Evolutionary conservation across 2,329 filamentous ascomycete species (phyloP).

Genomic region (Mycosphaerella sp.): DNA sequence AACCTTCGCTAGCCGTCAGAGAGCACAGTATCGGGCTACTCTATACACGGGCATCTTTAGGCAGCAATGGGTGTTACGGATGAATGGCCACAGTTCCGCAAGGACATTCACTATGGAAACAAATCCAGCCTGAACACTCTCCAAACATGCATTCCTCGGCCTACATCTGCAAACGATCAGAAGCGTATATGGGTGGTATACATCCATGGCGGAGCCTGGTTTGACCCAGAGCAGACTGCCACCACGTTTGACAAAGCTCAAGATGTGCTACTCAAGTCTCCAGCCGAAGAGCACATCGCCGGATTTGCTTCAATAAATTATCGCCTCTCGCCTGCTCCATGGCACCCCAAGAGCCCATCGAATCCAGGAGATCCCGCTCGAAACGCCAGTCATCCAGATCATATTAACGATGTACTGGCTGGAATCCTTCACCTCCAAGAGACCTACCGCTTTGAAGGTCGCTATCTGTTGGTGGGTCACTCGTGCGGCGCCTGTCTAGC

Average conservation of each 20-base stretch:
- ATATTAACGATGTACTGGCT: slow-evolving; percentile 52
- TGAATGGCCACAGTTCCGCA: slow-evolving; percentile 25
- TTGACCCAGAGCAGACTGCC: slow-evolving; percentile 40
- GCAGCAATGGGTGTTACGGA: slow-evolving; percentile 17
- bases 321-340: slow-evolving; percentile 51
- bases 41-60: neutral
- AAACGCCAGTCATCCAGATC: slow-evolving; percentile 53
- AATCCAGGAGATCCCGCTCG: slow-evolving; percentile 44
- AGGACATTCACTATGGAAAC: slow-evolving; percentile 29
- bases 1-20: neutral
- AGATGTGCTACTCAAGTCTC: slow-evolving; percentile 32
- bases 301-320: slow-evolving; percentile 62
- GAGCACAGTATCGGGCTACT: neutral
- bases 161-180: slow-evolving; percentile 19
- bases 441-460: slow-evolving; percentile 40
- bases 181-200: slow-evolving; percentile 35
- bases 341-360: slow-evolving; percentile 41
- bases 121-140: slow-evolving; percentile 38
- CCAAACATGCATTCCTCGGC: slow-evolving; percentile 39
- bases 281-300: slow-evolving; percentile 40
- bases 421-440: slow-evolving; percentile 49
- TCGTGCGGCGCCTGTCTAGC: slow-evolving; percentile 59
- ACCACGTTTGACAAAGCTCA: slow-evolving; percentile 36
- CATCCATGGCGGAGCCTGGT: slow-evolving; percentile 48
- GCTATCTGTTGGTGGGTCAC: slow-evolving; percentile 56